A percentile compares a stretch with the other conserved stretches of the same genome.
phyloP scores from a whole-genome alignment of 805 yeast genomes.

The Ogataea nitratoaversa region DNA sequence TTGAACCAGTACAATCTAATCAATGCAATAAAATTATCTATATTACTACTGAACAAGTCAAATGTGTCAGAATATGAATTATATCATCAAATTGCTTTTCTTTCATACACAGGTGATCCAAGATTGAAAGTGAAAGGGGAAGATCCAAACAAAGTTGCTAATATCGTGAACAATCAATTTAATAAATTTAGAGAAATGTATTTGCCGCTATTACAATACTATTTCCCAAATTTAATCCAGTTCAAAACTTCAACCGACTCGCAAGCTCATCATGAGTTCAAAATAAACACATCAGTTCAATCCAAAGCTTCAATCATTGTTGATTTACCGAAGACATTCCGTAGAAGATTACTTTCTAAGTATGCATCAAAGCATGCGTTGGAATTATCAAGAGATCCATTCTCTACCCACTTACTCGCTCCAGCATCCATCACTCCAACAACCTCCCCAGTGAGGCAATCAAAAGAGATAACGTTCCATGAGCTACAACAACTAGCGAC shows the following conservation, averaged over 20 bases:
- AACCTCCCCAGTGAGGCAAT: not conserved
- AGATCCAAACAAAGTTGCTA: slow-evolving; percentile 81
- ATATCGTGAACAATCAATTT: slow-evolving; percentile 79
- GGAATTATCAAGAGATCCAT: slow-evolving; percentile 27
- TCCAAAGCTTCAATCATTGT: slow-evolving; percentile 36
- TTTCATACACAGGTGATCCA: slow-evolving; percentile 89
- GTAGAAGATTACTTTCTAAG: slow-evolving; percentile 33
- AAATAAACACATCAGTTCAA: slow-evolving; percentile 31
- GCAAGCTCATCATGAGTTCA: slow-evolving; percentile 14
- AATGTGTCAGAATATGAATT: slow-evolving; percentile 41
- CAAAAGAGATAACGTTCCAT: slow-evolving; percentile 15
- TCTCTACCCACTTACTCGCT: slow-evolving; percentile 25
- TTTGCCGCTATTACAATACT: slow-evolving; percentile 51
- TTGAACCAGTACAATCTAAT: slow-evolving; percentile 73
- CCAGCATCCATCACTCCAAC: slow-evolving; percentile 1
- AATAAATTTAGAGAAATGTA: slow-evolving; percentile 67
- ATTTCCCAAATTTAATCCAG: slow-evolving; percentile 33
- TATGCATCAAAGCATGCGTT: slow-evolving; percentile 18
- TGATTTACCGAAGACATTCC: slow-evolving; percentile 51
- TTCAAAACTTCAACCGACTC: slow-evolving; percentile 18
- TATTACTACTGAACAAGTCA: slow-evolving; percentile 45
- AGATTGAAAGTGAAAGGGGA: slow-evolving; percentile 85
- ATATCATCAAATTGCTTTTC: slow-evolving; percentile 69
- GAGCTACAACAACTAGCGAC: slow-evolving; percentile 20
- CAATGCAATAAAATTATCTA: slow-evolving; percentile 69